Evolutionary conservation across 257 asterid genomes (phyloP).

Genomic region (Fraxinus excelsior): DNA sequence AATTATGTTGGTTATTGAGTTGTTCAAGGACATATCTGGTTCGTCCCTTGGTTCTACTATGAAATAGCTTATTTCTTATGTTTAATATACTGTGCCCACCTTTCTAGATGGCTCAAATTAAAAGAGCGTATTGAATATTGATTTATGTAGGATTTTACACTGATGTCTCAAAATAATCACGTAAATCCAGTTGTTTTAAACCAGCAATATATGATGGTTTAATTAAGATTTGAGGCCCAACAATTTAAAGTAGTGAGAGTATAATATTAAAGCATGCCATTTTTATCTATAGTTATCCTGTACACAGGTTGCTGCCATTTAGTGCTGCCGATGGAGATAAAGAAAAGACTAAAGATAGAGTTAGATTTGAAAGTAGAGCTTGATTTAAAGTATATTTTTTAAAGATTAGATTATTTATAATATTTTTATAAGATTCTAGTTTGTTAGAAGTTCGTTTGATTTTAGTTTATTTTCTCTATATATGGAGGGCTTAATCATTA

Average conservation of each 20-base stretch:
- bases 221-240: neutral
- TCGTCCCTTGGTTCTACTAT: neutral
- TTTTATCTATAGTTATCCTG: neutral
- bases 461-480: no score
- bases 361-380: no score
- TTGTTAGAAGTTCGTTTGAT: no score
- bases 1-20: slow-evolving; percentile 1
- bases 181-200: neutral
- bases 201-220: neutral
- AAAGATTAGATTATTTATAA: no score
- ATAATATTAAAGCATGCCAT: neutral
- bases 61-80: neutral
- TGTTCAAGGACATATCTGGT: neutral
- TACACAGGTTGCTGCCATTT: neutral
- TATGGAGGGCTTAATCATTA: no score
- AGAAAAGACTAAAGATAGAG: no score
- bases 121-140: neutral
- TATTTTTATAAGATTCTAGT: no score
- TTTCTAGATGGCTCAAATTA: neutral
- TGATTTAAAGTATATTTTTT: no score
- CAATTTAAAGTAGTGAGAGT: neutral
- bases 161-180: neutral
- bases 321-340: neutral
- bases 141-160: neutral
- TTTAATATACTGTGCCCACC: neutral